Evolutionary conservation across 108 stramenopile genomes (phyloP), one percentile per base, ranked within the genome.

Genomic region (Cyclostephanos invisitatus): DNA sequence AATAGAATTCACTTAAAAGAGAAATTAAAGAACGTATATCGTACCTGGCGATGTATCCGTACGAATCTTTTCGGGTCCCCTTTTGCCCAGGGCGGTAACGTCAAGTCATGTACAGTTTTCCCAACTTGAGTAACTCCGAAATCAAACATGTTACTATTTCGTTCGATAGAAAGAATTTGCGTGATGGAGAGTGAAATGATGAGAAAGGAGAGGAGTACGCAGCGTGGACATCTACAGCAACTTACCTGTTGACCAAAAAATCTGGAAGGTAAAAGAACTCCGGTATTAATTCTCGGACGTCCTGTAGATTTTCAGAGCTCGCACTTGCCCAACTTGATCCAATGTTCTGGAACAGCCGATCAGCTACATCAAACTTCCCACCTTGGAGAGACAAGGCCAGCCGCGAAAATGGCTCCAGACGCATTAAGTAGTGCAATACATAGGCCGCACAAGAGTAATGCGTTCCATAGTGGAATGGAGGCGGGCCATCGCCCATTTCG

Each of bases 231-330:
- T 24, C 9, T 8, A 57, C 20, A 27, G 29, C 24, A 57, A 57
- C 56, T 25, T 32, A 57, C 56, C 56, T 89, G 65, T 98, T 97
- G 28, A 75, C 78, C 54, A 98, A 81, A 60, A 98, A 94, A 60
- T 97, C 96, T 22, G 98, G 97, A 20, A 96, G 86, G 83, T 92
- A 98, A 70, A 87, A 99, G 83, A 98, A 98, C 66, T 99, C 98
- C 2, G 98, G 99, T 46, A 96, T 95, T n/a, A 99, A 87, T 77
- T 99, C 99, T 44, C 97, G 89, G 18, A 98, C 97, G 83, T 98
- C 97, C 77, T 95, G 94, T 9, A 93, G 83, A 75, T 95, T 95
- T 66, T 95, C 94, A 7, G 81, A 49, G 38, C 88, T 89, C 27
- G 94, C 91, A 70, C 88, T 91, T 35, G 64, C 81, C 93, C 91